Evolutionary conservation across 805 yeast genomes (phyloP).

Genomic region (Ogataea nakhonphanomensis): DNA sequence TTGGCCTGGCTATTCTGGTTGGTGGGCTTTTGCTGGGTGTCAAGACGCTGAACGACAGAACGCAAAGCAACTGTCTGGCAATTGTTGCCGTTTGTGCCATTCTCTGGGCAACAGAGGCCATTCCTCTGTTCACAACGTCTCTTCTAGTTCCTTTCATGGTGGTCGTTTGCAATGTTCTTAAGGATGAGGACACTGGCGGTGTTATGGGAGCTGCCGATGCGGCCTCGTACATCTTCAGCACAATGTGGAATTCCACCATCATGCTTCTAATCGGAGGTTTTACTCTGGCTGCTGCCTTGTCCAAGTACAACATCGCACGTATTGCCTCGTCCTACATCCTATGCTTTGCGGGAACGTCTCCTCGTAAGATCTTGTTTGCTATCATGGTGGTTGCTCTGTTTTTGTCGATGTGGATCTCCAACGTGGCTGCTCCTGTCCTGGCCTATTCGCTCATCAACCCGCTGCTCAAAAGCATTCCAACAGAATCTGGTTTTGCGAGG

Average conservation of each 20-base stretch:
- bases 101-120: slow-evolving; percentile 51
- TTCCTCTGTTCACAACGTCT: slow-evolving; percentile 48
- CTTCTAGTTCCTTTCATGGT: slow-evolving; percentile 46
- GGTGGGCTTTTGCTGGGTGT: slow-evolving; percentile 55
- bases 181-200: slow-evolving; percentile 42
- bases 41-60: slow-evolving; percentile 58
- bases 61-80: slow-evolving; percentile 63
- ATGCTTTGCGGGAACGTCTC: slow-evolving; percentile 49
- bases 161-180: slow-evolving; percentile 47
- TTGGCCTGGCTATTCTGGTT: slow-evolving; percentile 45
- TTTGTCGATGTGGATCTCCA: slow-evolving; percentile 56
- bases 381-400: slow-evolving; percentile 50
- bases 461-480: slow-evolving; percentile 39
- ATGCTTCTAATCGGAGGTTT: slow-evolving; percentile 51
- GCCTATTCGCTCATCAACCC: slow-evolving; percentile 51
- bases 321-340: slow-evolving; percentile 47
- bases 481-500: slow-evolving; percentile 32
- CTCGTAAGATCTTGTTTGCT: slow-evolving; percentile 44
- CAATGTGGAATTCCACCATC: slow-evolving; percentile 55
- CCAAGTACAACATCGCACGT: slow-evolving; percentile 52
- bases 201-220: slow-evolving; percentile 41
- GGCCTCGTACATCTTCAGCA: slow-evolving; percentile 42
- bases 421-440: slow-evolving; percentile 54
- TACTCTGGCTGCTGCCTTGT: slow-evolving; percentile 52
- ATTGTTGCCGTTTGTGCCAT: slow-evolving; percentile 54